Percentiles rank a stretch among this genome's conserved stretches.
Evolutionary conservation across 1,284 basidiomycete species (phyloP).

Genomic region (Ustilago shanxiensis): DNA sequence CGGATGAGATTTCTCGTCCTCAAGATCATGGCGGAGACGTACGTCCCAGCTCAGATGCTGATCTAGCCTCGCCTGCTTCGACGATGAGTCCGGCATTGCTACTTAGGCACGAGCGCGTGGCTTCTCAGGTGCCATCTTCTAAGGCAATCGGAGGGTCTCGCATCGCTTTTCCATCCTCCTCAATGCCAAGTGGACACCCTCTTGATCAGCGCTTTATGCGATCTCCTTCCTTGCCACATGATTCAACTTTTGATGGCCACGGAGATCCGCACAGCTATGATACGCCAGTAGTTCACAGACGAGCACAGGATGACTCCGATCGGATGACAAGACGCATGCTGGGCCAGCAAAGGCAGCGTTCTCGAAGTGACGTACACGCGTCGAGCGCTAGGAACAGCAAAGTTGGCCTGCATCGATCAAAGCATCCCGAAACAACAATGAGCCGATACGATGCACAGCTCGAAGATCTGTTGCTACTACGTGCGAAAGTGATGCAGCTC

Average conservation of each 20-base stretch:
- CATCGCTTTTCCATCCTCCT: slow-evolving; percentile 1
- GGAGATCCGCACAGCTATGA: background rate
- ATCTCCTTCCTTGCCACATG: slow-evolving; percentile 9
- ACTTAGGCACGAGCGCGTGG: slow-evolving; percentile 17
- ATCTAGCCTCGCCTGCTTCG: slow-evolving; percentile 12
- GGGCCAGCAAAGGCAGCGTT: slow-evolving; percentile 11
- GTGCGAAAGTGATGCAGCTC: slow-evolving; percentile 17
- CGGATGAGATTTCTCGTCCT: background rate
- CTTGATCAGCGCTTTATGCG: background rate
- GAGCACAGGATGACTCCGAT: background rate
- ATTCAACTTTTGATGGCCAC: background rate
- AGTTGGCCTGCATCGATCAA: background rate
- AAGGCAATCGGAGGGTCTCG: background rate
- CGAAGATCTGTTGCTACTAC: slow-evolving; percentile 28
- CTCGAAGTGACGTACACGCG: slow-evolving; percentile 18
- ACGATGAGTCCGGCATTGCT: slow-evolving; percentile 19
- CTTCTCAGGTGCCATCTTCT: slow-evolving; percentile 11
- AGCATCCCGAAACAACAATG: background rate
- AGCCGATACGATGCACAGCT: slow-evolving; percentile 31
- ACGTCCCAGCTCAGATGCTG: background rate
- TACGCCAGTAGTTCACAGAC: no score
- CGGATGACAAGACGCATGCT: slow-evolving; percentile 2
- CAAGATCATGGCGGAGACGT: background rate
- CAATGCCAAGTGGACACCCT: background rate
- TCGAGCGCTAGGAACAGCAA: slow-evolving; percentile 13